These are phyloP conservation scores for Euphorbia pulcherrima DNA, from an alignment of 345 rosid species.

Conservation along the genomic window DNA sequence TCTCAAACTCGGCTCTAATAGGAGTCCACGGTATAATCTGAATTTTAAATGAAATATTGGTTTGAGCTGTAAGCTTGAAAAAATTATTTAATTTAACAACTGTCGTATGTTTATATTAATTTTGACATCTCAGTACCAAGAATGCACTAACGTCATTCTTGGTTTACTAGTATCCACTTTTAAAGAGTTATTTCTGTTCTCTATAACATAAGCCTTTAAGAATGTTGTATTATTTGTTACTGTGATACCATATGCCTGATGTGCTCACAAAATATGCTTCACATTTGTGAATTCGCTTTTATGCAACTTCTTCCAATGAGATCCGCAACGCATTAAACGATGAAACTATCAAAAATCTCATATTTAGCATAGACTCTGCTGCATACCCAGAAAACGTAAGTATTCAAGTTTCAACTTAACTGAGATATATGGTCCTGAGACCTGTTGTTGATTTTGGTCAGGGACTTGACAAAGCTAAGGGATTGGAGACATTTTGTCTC, in stretches of 20 bases:
- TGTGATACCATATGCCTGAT: too few species aligned
- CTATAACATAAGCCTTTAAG: too few species aligned
- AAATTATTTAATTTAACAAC: neutral
- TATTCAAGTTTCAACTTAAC: constrained; percentile 9
- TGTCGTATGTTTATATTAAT: neutral
- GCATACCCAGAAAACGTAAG: constrained; percentile 43
- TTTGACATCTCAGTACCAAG: constrained; percentile 2
- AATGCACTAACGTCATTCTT: too few species aligned
- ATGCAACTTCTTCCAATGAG: constrained; percentile 54
- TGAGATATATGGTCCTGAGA: constrained; percentile 15
- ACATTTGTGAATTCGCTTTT: constrained; percentile 1
- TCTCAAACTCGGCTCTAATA: too few species aligned
- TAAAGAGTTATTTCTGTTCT: too few species aligned
- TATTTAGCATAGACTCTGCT: constrained; percentile 38
- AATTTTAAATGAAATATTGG: neutral
- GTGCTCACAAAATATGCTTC: too few species aligned
- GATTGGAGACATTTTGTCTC: constrained; percentile 38
- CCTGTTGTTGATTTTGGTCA: constrained; percentile 17
- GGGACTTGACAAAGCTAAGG: constrained; percentile 63
- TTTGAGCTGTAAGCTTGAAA: neutral
- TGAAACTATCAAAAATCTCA: constrained; percentile 41
- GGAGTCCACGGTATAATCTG: too few species aligned
- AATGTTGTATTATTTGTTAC: too few species aligned
- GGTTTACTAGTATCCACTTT: too few species aligned
- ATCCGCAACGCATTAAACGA: constrained; percentile 40